Evolutionary conservation across 2,329 filamentous ascomycete genomes (phyloP), one percentile per base, ranked within the genome.

Genomic region (Trichophyton simii): DNA sequence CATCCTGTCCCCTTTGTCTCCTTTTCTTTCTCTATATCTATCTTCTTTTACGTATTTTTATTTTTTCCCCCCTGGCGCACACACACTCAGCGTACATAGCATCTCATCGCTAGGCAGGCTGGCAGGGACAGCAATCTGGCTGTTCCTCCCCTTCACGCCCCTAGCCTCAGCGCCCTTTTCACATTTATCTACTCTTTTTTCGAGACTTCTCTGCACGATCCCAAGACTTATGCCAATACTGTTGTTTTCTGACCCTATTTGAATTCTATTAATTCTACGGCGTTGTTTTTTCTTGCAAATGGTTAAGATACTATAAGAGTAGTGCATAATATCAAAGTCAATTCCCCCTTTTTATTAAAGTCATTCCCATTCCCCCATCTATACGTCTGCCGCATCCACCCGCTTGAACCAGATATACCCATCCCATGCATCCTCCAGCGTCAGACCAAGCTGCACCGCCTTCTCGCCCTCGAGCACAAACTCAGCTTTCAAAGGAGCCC

Each of bases 391-490:
- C 1, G 6, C 28, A 31, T 31, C 28, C 28, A 22, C 11, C 25
- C 50, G 34, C 28, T 54, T 34, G 15, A 54, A 70, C 68, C 67
- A 70, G 9, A 70, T 67, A 62, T 66, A 31, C 6, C 64, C 60
- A n/a, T 67, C 57, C n/a, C 68, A 38, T n/a, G 60, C 63, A 1
- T 34, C 41, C 25, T 70, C 69, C 9, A 70, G 52, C 8, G 66
- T 18, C 18, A 70, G n/a, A 1, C 68, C 64, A 62, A 70, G 61
- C 50, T 62, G 64, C 20, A 66, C 58, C 18, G 60, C 67, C 55
- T 54, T 41, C 3, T 60, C 65, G 38, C 65, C 59, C 18, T 68
- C 63, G 13, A 68, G 60, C 22, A 60, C 38, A 58, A 70, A 70
- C 31, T 67, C 65, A 0, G 65, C 65, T 9, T 52, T 34, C 3